Base-by-base conservation (phyloP, 495 filamentous ascomycete genomes). In the Elaphomyces granulatus region DNA sequence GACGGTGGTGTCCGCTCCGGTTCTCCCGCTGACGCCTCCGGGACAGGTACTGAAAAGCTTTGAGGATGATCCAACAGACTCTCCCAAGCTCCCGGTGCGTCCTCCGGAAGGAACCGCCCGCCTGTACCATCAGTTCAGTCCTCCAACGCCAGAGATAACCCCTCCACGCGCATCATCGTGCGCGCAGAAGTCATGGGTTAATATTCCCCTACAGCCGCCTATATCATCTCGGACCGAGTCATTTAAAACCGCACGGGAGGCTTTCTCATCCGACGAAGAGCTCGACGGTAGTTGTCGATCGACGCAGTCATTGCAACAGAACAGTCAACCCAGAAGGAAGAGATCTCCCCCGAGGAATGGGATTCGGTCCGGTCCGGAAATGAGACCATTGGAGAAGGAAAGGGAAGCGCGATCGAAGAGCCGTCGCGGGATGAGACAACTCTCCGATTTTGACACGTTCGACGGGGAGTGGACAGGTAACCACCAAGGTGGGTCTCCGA, bases 141-240 rank as follows among this genome's bases (percentile, higher is more conserved):
- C 79, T 16, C 80, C 77, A 14, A 87, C 78, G 9, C 79, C 80
- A 4, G 80, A 86, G 51, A 70, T 75, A 17, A 83, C 80, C 15
- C 81, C 80, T 40, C 80, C 82, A 28, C 70, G 68, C 37, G 62
- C 57, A 40, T 50, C 59, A 15, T 52, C 59, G 8, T 55, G 59
- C 8, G 72, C 61, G 15, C 64, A 60, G 38, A 51, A 68, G 28
- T 64, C 64, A 10, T 67, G 68, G 6, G 43, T 59, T 17, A 50
- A 46, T 32, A 50, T 54, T 8, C 49, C 54, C 16, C 48, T 53
- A 8, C 51, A 60, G 32, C 44, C 54, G 4, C 61, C 64, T 3
- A 56, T 51, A 10, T 68, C 67, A 2, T 67, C 78, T 32, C 72
- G 76, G 14, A 66, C 75, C 15, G 77, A 84, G 20, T 86, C 81